Conservation (phyloP, 306 rosid species). For the Trichosanthes truncata region DNA sequence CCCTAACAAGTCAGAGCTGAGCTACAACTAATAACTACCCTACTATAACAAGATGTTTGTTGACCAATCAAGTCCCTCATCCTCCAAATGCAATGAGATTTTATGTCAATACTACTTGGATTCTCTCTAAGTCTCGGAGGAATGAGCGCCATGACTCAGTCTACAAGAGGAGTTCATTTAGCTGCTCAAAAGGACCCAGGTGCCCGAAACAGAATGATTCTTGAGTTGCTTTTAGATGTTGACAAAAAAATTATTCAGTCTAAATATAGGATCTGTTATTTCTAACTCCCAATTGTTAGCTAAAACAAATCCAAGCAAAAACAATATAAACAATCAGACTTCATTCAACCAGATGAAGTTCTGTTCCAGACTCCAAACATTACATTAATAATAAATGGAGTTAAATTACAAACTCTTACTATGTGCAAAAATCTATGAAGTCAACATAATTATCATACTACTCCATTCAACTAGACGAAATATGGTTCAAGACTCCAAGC, state of each 20-base stretch:
- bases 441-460: neutral
- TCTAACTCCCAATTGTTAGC: neutral
- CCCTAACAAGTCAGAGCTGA: neutral
- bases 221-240: neutral
- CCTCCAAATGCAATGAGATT: neutral
- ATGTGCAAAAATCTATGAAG: conserved; percentile 4
- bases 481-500: neutral
- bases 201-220: neutral
- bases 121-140: neutral
- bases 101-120: neutral
- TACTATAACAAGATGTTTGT: neutral
- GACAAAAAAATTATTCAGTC: neutral
- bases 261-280: neutral
- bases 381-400: neutral
- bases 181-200: neutral
- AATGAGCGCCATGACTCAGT: neutral
- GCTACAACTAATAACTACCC: neutral
- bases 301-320: neutral
- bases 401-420: conserved; percentile 2
- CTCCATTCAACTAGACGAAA: neutral
- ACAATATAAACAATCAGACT: neutral
- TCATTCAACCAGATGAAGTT: neutral
- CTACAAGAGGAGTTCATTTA: no score
- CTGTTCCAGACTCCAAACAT: neutral
- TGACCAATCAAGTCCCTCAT: neutral